Percentiles rank a stretch among this genome's conserved stretches.
phyloP scores from a whole-genome alignment of 108 stramenopile genomes.

The Cyclostephanos invisitatus region DNA sequence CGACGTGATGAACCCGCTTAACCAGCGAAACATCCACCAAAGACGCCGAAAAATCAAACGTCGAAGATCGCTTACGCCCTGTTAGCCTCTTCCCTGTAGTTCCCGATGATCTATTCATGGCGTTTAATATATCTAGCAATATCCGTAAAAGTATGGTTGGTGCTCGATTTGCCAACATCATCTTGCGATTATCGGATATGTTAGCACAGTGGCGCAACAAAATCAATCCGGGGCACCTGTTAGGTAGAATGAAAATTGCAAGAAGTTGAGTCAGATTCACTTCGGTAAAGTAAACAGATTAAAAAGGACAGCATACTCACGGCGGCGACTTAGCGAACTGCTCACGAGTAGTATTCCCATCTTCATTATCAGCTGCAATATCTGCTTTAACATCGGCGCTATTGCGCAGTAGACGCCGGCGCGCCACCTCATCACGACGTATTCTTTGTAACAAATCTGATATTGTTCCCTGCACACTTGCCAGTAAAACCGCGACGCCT shows the following conservation, averaged over 20 bases:
- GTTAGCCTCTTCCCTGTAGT: background rate
- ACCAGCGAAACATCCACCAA: conserved; percentile 22
- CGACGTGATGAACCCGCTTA: conserved; percentile 1
- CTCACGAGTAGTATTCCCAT: conserved; percentile 46
- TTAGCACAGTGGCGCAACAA: conserved; percentile 69
- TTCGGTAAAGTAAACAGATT: background rate
- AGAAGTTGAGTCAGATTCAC: too few relatives aligned
- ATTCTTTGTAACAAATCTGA: conserved; percentile 58
- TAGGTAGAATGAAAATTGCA: background rate
- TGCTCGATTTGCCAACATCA: conserved; percentile 70
- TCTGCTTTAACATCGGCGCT: background rate
- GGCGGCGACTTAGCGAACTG: conserved; percentile 59
- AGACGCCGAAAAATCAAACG: conserved; percentile 7
- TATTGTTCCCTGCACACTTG: conserved; percentile 61
- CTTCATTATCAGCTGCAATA: conserved; percentile 12
- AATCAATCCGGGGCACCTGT: conserved; percentile 53
- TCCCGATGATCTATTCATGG: conserved; percentile 57
- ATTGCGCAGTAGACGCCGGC: conserved; percentile 5
- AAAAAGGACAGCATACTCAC: background rate
- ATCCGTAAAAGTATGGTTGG: conserved; percentile 76
- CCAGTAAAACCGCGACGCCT: conserved; percentile 64
- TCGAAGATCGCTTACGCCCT: conserved; percentile 16
- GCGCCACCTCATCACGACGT: conserved; percentile 65
- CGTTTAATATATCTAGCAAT: conserved; percentile 77
- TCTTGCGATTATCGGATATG: conserved; percentile 67